These are phyloP conservation scores for Eucalyptus cloeziana DNA, from an alignment of 345 rosid genomes.

Conservation along the genomic window DNA sequence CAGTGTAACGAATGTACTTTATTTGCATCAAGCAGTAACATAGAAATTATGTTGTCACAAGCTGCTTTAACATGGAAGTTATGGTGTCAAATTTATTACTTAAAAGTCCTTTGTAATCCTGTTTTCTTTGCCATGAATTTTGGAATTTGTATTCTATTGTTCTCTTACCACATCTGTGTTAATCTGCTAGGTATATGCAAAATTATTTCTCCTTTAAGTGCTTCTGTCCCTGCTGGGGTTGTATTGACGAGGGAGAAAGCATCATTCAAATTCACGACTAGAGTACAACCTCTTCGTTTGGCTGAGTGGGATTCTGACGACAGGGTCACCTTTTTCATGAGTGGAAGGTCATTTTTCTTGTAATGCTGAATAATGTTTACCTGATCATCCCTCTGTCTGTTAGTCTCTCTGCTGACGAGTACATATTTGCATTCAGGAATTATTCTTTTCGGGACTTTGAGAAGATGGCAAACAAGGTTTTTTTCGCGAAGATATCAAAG, in stretches of 20 bases:
- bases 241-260: slow-evolving; percentile 82
- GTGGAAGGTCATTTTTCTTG: slow-evolving; percentile 65
- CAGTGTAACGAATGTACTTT: background rate
- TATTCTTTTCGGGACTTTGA: slow-evolving; percentile 94
- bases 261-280: slow-evolving; percentile 93
- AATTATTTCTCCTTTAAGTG: slow-evolving; percentile 73
- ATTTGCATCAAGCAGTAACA: background rate
- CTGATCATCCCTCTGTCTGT: background rate
- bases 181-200: slow-evolving; percentile 76
- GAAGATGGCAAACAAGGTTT: slow-evolving; percentile 98
- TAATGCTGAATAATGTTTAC: background rate
- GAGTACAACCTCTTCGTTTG: slow-evolving; percentile 97
- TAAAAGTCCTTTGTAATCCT: background rate
- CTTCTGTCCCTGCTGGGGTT: slow-evolving; percentile 89
- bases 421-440: slow-evolving; percentile 45
- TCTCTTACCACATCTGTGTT: background rate
- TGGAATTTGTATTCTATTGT: background rate
- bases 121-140: background rate
- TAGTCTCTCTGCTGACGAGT: slow-evolving; percentile 8
- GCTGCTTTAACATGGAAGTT: background rate
- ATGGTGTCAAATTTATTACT: background rate
- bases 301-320: slow-evolving; percentile 96
- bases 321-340: slow-evolving; percentile 93
- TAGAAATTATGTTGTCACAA: background rate
- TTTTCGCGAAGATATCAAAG: slow-evolving; percentile 92